phyloP scores from a whole-genome alignment of 2,329 filamentous ascomycete species.

The Knufia fluminis region DNA sequence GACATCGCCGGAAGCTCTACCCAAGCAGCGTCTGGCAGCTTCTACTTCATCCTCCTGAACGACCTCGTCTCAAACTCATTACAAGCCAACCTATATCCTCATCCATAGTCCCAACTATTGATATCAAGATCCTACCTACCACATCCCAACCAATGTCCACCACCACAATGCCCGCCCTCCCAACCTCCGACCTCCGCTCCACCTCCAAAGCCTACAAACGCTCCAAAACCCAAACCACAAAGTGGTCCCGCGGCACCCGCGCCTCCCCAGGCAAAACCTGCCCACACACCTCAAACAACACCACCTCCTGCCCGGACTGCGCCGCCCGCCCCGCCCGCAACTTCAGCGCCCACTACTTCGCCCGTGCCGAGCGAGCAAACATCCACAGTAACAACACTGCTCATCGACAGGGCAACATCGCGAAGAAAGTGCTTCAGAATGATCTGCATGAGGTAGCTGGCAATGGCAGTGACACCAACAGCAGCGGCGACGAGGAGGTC shows the following conservation, averaged over 20 bases:
- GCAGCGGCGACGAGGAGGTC: conserved; percentile 28
- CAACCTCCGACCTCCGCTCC: conserved; percentile 46
- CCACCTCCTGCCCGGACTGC: conserved; percentile 20
- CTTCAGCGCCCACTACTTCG: conserved; percentile 8
- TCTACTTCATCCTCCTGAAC: conserved; percentile 5
- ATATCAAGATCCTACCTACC: neutral
- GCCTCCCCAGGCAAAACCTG: conserved; percentile 12
- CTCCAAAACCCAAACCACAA: conserved; percentile 31
- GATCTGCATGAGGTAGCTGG: conserved; percentile 29
- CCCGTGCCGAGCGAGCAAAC: conserved; percentile 6
- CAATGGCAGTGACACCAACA: conserved; percentile 25
- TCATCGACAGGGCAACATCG: conserved; percentile 11
- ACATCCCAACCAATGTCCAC: conserved; percentile 13
- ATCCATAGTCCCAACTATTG: neutral
- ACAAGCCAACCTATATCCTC: conserved; percentile 4
- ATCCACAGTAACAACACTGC: conserved; percentile 15
- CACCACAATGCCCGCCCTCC: conserved; percentile 29
- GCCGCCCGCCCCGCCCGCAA: conserved; percentile 11
- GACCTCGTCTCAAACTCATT: neutral
- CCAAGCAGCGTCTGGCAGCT: conserved; percentile 5
- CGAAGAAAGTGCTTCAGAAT: conserved; percentile 24
- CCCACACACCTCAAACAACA: neutral
- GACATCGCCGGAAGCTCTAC: neutral
- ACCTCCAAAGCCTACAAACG: conserved; percentile 41
- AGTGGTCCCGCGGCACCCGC: conserved; percentile 32